Evolutionary conservation across 768 basidiomycete species (phyloP).

Genomic region (Trametopsis cervina): DNA sequence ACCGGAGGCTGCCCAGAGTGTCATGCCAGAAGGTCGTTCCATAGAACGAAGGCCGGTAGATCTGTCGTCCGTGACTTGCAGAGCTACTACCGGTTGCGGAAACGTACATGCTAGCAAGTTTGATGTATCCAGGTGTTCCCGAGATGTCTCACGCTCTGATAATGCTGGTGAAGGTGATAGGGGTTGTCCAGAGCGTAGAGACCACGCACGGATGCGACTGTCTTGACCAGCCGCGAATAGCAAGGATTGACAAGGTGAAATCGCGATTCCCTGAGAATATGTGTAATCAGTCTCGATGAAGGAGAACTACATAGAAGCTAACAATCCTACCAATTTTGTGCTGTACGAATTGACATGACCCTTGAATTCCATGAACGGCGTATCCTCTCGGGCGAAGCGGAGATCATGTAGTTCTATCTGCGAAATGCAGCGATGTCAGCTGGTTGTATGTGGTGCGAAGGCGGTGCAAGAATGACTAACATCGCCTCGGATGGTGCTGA

Average conservation of each 20-base stretch:
- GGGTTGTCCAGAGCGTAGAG: slow-evolving; percentile 45
- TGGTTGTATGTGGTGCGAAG: not conserved
- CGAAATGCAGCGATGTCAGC: not conserved
- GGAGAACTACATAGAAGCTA: not conserved
- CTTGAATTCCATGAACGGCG: slow-evolving; percentile 39
- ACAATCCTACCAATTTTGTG: slow-evolving; percentile 40
- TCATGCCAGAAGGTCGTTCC: slow-evolving; percentile 28
- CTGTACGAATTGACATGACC: slow-evolving; percentile 57
- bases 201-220: slow-evolving; percentile 59
- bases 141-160: slow-evolving; percentile 8
- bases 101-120: slow-evolving; percentile 29
- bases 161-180: slow-evolving; percentile 21
- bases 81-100: slow-evolving; percentile 33
- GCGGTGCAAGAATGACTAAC: slow-evolving; percentile 30
- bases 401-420: slow-evolving; percentile 60
- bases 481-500: slow-evolving; percentile 52
- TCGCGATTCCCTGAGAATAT: slow-evolving; percentile 45
- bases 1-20: slow-evolving; percentile 49
- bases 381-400: slow-evolving; percentile 38
- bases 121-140: not conserved
- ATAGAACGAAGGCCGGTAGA: too few species aligned
- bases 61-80: slow-evolving; percentile 42
- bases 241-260: slow-evolving; percentile 50
- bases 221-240: slow-evolving; percentile 71
- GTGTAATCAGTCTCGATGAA: not conserved